A percentile compares a stretch with the other conserved stretches of the same genome.
Conservation (phyloP, 2,329 filamentous ascomycete species). For the Alternaria arbusti region DNA sequence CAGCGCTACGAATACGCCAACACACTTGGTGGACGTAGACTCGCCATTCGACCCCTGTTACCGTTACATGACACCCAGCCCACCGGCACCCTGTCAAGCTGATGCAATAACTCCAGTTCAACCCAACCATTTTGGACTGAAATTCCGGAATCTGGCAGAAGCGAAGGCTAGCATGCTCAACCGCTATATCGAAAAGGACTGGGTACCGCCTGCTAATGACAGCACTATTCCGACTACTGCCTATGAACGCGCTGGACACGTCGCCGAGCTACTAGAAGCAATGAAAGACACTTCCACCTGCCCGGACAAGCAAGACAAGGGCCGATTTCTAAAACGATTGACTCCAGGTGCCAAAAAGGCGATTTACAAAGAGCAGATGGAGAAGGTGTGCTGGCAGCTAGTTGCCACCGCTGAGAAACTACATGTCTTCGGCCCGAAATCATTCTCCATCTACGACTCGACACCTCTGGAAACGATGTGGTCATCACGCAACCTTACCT, state of each 20-base stretch:
- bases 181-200: neutral
- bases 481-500: constrained; percentile 6
- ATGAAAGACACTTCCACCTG: constrained; percentile 10
- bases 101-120: neutral
- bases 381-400: constrained; percentile 22
- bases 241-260: constrained; percentile 1
- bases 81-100: neutral
- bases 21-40: neutral
- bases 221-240: constrained; percentile 3
- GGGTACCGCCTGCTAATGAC: constrained; percentile 6
- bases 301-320: neutral
- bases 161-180: neutral
- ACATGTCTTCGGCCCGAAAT: constrained; percentile 8
- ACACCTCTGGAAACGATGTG: constrained; percentile 2
- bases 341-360: neutral
- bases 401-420: constrained; percentile 9
- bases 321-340: constrained; percentile 14
- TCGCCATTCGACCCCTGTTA: neutral
- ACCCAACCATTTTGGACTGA: neutral
- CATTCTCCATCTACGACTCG: constrained; percentile 4
- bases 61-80: neutral
- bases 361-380: constrained; percentile 3
- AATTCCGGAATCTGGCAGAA: neutral
- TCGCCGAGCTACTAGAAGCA: constrained; percentile 6
- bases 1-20: neutral